Evolutionary conservation across 495 filamentous ascomycete species (phyloP).

Genomic region (Endocarpon pusillum): DNA sequence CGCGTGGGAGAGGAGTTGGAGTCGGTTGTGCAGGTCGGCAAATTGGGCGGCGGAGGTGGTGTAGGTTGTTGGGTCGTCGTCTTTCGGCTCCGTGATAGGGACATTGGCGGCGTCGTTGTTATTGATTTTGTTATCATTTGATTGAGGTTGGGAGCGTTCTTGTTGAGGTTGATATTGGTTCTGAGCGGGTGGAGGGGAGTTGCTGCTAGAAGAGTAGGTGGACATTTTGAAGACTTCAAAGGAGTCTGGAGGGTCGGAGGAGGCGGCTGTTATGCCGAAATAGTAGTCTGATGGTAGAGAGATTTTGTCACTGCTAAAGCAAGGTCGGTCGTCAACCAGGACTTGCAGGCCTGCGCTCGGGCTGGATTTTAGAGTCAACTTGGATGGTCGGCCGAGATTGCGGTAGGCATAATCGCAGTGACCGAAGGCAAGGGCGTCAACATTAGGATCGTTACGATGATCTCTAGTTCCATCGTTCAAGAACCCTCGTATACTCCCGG

Average conservation of each 20-base stretch:
- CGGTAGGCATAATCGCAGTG: slow-evolving; percentile 85
- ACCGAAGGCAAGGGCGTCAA: slow-evolving; percentile 80
- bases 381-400: slow-evolving; percentile 69
- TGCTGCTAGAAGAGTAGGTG: slow-evolving; percentile 12
- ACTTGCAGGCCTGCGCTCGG: slow-evolving; percentile 44
- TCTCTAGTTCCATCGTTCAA: slow-evolving; percentile 79
- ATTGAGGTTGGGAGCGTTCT: slow-evolving; percentile 9
- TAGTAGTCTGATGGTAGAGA: slow-evolving; percentile 62
- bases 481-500: slow-evolving; percentile 74
- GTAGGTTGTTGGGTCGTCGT: slow-evolving; percentile 31
- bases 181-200: slow-evolving; percentile 12
- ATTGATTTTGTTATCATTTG: slow-evolving; percentile 3
- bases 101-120: slow-evolving; percentile 10
- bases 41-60: slow-evolving; percentile 45
- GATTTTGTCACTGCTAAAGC: slow-evolving; percentile 67
- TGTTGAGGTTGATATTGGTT: slow-evolving; percentile 20
- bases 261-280: slow-evolving; percentile 75
- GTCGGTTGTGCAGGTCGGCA: slow-evolving; percentile 59
- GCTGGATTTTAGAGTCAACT: slow-evolving; percentile 54
- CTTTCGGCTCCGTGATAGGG: slow-evolving; percentile 12
- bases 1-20: slow-evolving; percentile 60
- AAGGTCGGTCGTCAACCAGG: slow-evolving; percentile 61
- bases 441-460: slow-evolving; percentile 59
- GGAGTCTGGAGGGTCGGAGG: slow-evolving; percentile 80
- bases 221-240: slow-evolving; percentile 71